Evolutionary conservation across 2,329 filamentous ascomycete genomes (phyloP), one percentile per base, ranked within the genome.

Genomic region (Xylaria sp.): DNA sequence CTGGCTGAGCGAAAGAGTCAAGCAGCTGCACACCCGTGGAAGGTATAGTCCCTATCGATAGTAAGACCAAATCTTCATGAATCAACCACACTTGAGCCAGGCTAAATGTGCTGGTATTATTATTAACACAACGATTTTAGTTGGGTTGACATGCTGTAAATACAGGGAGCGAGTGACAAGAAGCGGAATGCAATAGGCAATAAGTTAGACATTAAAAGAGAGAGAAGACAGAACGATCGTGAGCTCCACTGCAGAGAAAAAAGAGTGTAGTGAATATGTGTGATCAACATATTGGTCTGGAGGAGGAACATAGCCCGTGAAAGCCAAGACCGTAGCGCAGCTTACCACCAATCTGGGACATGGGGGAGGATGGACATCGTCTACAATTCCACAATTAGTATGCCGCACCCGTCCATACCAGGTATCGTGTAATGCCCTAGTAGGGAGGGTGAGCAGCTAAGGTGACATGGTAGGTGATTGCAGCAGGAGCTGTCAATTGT

Each of bases 231-330:
- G 17, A 38, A 17, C 26, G 49, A 26, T 54, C n/a, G 28, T n/a
- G 33, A 56, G 38, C 17, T 26, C 3, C 9, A 10, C 46, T 10
- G 9, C 17, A 51, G 6, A 48, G 40, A 40, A 60, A 46, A 56
- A 46, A 56, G 23, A 54, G 20, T 11, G 13, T 20, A 15, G 53
- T 42, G 46, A 51, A 6, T 51, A 49, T 31, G 13, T 15, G 13
- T 40, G 56, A 65, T 65, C 46, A 54, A 53, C 36, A 44, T 42
- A 59, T 59, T 36, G 36, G 54, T 26, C 23, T 36, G 9, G 17
- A 28, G 48, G 26, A 44, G 36, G 11, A 46, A 57, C 40, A 48
- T n/a, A 48, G 40, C 51, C 36, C 15, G 23, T 23, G 36, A 38
- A 33, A 4, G n/a, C 33, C 53, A 31, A 28, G 46, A n/a, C 17